phyloP scores from a whole-genome alignment of 2,329 filamentous ascomycete genomes.

The Cyclaneusma minus region DNA sequence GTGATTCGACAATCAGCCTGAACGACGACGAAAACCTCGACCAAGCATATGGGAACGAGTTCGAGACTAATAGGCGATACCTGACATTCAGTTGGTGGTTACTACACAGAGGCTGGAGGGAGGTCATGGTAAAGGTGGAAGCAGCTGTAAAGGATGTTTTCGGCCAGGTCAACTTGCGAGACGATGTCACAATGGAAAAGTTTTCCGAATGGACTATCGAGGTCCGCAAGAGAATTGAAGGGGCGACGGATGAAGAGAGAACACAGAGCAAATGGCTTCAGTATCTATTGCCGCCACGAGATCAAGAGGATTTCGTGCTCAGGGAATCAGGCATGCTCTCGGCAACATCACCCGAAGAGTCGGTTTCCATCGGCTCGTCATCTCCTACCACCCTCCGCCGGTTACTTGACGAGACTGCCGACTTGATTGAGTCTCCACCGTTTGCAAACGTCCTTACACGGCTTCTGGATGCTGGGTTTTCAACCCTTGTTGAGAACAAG shows the following conservation, averaged over 20 bases:
- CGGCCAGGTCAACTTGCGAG: conserved; percentile 73
- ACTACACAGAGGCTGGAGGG: conserved; percentile 75
- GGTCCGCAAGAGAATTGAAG: conserved; percentile 75
- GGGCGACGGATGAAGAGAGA: conserved; percentile 47
- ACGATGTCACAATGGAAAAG: conserved; percentile 68
- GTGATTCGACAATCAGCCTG: conserved; percentile 65
- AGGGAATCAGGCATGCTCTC: conserved; percentile 67
- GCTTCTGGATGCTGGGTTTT: conserved; percentile 78
- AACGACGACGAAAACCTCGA: conserved; percentile 78
- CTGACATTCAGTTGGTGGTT: conserved; percentile 98
- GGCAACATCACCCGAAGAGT: conserved; percentile 27
- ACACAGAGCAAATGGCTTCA: conserved; percentile 52
- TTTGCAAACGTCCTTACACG: conserved; percentile 77
- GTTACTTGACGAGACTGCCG: conserved; percentile 87
- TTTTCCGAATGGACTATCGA: conserved; percentile 70
- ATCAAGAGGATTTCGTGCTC: conserved; percentile 72
- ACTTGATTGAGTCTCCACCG: conserved; percentile 84
- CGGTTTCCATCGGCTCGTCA: conserved; percentile 19
- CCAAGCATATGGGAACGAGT: conserved; percentile 78
- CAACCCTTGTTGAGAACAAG: conserved; percentile 67
- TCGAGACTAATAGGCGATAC: conserved; percentile 89
- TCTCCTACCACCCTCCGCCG: conserved; percentile 50
- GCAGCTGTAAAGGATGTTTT: conserved; percentile 81
- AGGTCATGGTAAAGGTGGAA: conserved; percentile 68
- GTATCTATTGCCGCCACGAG: conserved; percentile 65